Evolutionary conservation across 78 protist species (phyloP).

Genomic region (Pigoraptor vietnamica): DNA sequence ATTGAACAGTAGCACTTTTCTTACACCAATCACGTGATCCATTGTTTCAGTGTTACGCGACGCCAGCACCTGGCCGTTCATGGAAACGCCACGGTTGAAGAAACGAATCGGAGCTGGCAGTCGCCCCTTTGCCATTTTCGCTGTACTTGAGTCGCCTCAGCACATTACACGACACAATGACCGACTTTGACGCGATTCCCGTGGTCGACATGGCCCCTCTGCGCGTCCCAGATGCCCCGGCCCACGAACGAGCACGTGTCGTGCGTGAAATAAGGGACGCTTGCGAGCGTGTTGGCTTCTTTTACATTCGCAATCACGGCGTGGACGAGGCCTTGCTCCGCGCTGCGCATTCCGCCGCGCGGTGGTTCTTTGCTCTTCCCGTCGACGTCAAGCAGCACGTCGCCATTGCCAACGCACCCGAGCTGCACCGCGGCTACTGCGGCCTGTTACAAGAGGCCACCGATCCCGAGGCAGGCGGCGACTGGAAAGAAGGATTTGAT

Average conservation of each 20-base stretch:
- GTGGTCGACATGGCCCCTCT: not conserved
- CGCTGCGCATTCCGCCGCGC: not conserved
- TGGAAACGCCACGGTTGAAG: no score
- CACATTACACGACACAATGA: no score
- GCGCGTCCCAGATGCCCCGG: not conserved
- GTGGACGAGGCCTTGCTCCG: not conserved
- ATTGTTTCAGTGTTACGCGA: no score
- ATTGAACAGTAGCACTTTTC: no score
- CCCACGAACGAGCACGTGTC: not conserved
- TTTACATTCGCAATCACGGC: not conserved
- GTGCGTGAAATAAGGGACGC: not conserved
- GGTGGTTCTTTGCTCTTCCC: not conserved
- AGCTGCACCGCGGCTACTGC: not conserved
- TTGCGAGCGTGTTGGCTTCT: not conserved
- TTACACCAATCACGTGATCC: no score
- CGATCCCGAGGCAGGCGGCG: not conserved
- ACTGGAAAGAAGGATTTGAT: constrained; percentile 4
- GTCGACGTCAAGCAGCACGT: not conserved
- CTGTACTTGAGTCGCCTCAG: no score
- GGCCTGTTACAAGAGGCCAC: not conserved
- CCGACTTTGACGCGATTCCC: not conserved
- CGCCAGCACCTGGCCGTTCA: no score
- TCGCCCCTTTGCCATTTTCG: no score
- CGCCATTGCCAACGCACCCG: not conserved
- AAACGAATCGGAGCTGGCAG: no score